Conservation (phyloP, 1,284 basidiomycete species). For the Ganoderma lingzhi region DNA sequence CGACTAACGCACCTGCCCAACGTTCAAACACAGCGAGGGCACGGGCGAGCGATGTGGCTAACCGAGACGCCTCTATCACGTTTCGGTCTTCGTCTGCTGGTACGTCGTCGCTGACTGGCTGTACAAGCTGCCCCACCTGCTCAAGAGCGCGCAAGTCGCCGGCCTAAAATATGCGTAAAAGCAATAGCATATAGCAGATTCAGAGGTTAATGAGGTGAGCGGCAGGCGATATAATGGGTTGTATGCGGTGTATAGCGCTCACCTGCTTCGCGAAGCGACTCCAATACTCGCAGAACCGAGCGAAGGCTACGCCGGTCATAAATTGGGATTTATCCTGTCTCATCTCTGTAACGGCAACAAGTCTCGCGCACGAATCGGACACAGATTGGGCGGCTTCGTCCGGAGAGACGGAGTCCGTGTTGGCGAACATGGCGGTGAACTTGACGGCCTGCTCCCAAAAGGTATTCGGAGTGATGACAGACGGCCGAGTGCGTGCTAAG, state of each 20-base stretch:
- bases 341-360: conserved; percentile 48
- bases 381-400: conserved; percentile 48
- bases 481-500: conserved; percentile 41
- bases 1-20: conserved; percentile 30
- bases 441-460: conserved; percentile 76
- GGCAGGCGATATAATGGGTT: background rate
- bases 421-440: conserved; percentile 55
- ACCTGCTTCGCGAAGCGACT: conserved; percentile 44
- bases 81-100: conserved; percentile 27
- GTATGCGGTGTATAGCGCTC: conserved; percentile 2
- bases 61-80: conserved; percentile 47
- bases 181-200: background rate
- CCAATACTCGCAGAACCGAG: conserved; percentile 68
- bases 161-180: conserved; percentile 45
- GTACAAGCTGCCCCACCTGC: conserved; percentile 49
- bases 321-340: conserved; percentile 49
- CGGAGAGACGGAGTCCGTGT: conserved; percentile 34
- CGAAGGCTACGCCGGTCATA: conserved; percentile 57
- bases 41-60: conserved; percentile 54
- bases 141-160: conserved; percentile 59
- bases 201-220: background rate
- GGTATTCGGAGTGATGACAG: conserved; percentile 45
- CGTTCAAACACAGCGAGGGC: conserved; percentile 48
- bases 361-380: conserved; percentile 49
- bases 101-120: conserved; percentile 39